These are phyloP conservation scores for Galerina sulciceps DNA, from an alignment of 768 basidiomycete genomes.

Conservation along the genomic window DNA sequence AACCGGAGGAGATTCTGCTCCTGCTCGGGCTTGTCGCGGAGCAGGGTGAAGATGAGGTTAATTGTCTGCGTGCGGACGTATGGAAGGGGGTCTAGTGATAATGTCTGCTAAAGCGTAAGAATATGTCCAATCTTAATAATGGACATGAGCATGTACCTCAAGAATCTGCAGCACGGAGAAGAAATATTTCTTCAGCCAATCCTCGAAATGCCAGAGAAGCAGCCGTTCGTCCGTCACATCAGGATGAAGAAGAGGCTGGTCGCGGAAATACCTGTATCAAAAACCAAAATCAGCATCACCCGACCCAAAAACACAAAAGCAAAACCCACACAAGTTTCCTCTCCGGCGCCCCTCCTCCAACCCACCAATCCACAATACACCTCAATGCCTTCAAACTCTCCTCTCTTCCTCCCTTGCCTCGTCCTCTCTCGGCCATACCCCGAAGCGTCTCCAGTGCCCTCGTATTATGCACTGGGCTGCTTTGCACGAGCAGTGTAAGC, in stretches of 20 bases:
- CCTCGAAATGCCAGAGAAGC: slow-evolving; percentile 90
- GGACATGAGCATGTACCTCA: background rate
- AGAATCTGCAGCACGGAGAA: slow-evolving; percentile 61
- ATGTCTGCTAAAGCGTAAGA: slow-evolving; percentile 45
- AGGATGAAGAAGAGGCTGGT: slow-evolving; percentile 76
- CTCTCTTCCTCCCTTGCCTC: slow-evolving; percentile 88
- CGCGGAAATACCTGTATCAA: slow-evolving; percentile 81
- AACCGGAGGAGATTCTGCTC: slow-evolving; percentile 94
- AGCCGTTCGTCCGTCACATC: slow-evolving; percentile 73
- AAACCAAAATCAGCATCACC: background rate
- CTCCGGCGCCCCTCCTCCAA: slow-evolving; percentile 87
- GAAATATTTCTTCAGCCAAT: slow-evolving; percentile 97
- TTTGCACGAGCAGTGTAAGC: slow-evolving; percentile 86
- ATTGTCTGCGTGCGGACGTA: slow-evolving; percentile 90
- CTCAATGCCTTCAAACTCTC: slow-evolving; percentile 90
- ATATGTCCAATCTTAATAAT: background rate
- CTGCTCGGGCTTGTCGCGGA: slow-evolving; percentile 92
- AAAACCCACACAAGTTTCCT: slow-evolving; percentile 80
- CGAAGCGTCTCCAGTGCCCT: slow-evolving; percentile 79
- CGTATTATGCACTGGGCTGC: slow-evolving; percentile 84
- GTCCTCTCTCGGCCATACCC: slow-evolving; percentile 75
- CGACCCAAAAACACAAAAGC: background rate
- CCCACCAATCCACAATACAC: slow-evolving; percentile 97
- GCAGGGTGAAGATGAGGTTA: slow-evolving; percentile 74
- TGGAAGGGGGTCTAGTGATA: slow-evolving; percentile 83